These are phyloP conservation scores for Sherardia arvensis DNA, from an alignment of 257 asterid species.

Conservation along the genomic window DNA sequence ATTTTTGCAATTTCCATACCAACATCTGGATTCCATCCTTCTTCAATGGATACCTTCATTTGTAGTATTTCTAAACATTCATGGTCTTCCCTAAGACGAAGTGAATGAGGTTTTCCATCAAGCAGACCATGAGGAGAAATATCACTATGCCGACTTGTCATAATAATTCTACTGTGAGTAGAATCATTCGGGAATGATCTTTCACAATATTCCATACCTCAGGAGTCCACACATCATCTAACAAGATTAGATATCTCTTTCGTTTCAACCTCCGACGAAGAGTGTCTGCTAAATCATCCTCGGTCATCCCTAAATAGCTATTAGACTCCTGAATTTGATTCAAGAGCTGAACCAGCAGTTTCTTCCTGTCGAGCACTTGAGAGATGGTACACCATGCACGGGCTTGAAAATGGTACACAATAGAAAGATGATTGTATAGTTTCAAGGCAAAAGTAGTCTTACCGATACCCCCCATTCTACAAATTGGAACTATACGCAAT, in stretches of 20 bases:
- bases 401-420: not conserved
- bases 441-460: not conserved
- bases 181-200: not conserved
- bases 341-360: not conserved
- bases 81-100: not conserved
- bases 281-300: not conserved
- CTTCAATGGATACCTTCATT: not conserved
- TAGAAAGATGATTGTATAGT: not conserved
- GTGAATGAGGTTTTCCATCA: not conserved
- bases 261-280: not conserved
- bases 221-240: not conserved
- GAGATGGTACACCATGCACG: conserved; percentile 1
- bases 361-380: not conserved
- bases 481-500: not conserved
- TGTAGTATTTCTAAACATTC: not conserved
- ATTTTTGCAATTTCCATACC: not conserved
- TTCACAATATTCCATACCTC: not conserved
- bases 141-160: not conserved
- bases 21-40: not conserved
- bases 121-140: not conserved
- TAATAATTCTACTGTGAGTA: not conserved
- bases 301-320: not conserved
- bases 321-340: too few species aligned
- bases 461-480: conserved; percentile 1
- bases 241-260: not conserved